Percentiles rank a stretch among this genome's conserved stretches.
Evolutionary conservation across 306 rosid genomes (phyloP).

Genomic region (Trichosanthes cucumerina): DNA sequence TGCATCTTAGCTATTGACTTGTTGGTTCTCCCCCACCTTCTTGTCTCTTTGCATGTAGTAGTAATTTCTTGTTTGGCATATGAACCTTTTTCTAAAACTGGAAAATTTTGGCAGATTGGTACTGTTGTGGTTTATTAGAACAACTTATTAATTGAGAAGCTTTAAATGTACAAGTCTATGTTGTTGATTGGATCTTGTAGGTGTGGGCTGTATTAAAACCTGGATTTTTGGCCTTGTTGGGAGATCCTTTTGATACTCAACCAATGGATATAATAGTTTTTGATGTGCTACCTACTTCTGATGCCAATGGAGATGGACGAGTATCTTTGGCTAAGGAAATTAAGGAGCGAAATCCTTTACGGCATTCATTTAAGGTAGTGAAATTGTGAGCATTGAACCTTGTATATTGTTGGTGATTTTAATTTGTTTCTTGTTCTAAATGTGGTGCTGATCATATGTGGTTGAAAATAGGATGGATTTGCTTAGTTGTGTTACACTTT

Average conservation of each 20-base stretch:
- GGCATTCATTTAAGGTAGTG: conserved; percentile 78
- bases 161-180: background rate
- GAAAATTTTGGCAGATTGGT: background rate
- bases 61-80: background rate
- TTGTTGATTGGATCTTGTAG: conserved; percentile 32
- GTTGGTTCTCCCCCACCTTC: background rate
- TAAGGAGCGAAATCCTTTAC: conserved; percentile 80
- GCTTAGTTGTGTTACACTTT: background rate
- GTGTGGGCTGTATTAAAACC: conserved; percentile 98
- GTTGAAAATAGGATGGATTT: background rate
- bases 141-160: background rate
- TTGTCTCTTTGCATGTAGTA: background rate
- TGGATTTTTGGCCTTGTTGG: conserved; percentile 91
- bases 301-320: conserved; percentile 78
- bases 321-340: conserved; percentile 67
- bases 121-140: background rate
- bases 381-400: background rate
- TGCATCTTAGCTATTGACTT: background rate
- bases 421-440: conserved; percentile 14
- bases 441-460: background rate
- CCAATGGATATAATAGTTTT: conserved; percentile 94
- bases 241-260: conserved; percentile 73
- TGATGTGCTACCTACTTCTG: conserved; percentile 74
- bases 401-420: conserved; percentile 3
- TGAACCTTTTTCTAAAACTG: background rate